Evolutionary conservation across 345 rosid species (phyloP).

Genomic region (Brassica juncea): DNA sequence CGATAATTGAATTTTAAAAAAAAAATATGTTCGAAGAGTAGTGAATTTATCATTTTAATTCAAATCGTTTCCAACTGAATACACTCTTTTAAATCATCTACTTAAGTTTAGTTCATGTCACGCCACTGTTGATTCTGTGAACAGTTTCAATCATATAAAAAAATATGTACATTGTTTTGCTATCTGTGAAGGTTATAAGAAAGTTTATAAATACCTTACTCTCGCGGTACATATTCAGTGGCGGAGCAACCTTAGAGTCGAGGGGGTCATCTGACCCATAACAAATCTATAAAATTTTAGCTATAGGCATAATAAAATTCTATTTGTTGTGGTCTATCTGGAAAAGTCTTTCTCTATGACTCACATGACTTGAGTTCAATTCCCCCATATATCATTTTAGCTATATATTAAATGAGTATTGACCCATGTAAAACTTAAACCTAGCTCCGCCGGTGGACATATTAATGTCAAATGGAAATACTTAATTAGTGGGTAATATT

Average conservation of each 20-base stretch:
- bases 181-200: background rate
- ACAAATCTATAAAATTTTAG: too few species aligned
- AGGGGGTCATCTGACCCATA: too few species aligned
- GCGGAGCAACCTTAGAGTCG: too few species aligned
- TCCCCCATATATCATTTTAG: too few species aligned
- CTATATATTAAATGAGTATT: too few species aligned
- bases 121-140: background rate
- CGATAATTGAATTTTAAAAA: too few species aligned
- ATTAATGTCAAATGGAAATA: background rate
- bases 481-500: background rate
- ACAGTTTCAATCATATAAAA: background rate
- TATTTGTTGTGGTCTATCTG: too few species aligned
- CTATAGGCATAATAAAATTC: too few species aligned
- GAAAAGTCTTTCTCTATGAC: too few species aligned
- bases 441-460: background rate
- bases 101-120: background rate
- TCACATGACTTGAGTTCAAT: too few species aligned
- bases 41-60: background rate
- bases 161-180: background rate
- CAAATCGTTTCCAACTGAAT: background rate
- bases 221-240: background rate
- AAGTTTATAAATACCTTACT: background rate
- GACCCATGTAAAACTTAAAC: too few species aligned
- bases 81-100: background rate
- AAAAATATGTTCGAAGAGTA: background rate